A percentile compares a stretch with the other conserved stretches of the same genome.
Evolutionary conservation across 208 protist genomes (phyloP).

Genomic region (Crithidia mellificae): DNA sequence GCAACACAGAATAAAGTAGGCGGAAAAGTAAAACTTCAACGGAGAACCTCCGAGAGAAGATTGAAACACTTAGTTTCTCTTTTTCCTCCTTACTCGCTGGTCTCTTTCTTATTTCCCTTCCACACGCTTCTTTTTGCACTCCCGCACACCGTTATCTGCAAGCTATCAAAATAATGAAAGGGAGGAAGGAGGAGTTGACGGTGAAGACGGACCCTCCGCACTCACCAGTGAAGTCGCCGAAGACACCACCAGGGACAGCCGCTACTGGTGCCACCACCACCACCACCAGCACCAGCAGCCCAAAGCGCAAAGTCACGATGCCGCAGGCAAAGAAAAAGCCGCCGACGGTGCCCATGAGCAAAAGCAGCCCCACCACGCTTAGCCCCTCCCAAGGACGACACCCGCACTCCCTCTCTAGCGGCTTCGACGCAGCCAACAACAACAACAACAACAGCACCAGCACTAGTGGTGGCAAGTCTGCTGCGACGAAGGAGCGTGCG

Average conservation of each 20-base stretch:
- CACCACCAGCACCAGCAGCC: background rate
- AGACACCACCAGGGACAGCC: constrained; percentile 6
- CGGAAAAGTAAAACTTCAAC: too few relatives aligned
- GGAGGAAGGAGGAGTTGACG: constrained; percentile 16
- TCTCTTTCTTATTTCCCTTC: background rate
- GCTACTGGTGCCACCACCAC: background rate
- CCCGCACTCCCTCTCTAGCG: constrained; percentile 18
- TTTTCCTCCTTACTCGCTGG: too few relatives aligned
- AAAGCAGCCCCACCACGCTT: constrained; percentile 22
- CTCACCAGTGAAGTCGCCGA: constrained; percentile 17
- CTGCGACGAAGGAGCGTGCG: background rate
- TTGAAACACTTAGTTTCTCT: too few relatives aligned
- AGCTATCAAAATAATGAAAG: constrained; percentile 17
- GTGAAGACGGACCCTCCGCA: constrained; percentile 14
- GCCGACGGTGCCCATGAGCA: constrained; percentile 27
- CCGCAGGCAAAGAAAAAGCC: constrained; percentile 29
- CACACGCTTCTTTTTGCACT: background rate
- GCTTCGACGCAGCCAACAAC: background rate
- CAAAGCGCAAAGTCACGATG: constrained; percentile 20
- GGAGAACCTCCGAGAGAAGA: too few relatives aligned
- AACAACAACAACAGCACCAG: too few relatives aligned
- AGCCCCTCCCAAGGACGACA: constrained; percentile 16
- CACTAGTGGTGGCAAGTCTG: too few relatives aligned
- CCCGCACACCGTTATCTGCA: background rate
- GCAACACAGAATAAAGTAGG: too few relatives aligned